Evolutionary conservation across 257 asterid genomes (phyloP).

Genomic region (Perilla frutescens): DNA sequence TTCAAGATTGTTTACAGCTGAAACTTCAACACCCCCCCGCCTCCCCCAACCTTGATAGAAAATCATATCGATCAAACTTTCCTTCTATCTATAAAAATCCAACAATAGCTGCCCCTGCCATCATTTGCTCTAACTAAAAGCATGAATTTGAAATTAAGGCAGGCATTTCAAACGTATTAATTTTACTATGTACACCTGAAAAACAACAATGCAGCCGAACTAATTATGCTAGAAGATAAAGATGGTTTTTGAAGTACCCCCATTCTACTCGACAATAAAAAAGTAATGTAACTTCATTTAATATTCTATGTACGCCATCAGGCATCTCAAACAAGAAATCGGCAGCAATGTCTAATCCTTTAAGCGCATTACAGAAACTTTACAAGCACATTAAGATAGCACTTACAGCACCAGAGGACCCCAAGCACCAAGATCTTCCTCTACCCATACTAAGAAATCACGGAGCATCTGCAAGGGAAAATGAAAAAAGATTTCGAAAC

Average conservation of each 20-base stretch:
- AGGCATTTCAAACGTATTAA: constrained; percentile 5
- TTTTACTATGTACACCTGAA: not conserved
- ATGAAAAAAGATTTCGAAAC: constrained; percentile 22
- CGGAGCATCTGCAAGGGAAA: constrained; percentile 58
- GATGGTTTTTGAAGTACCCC: not conserved
- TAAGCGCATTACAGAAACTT: not conserved
- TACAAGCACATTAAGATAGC: constrained; percentile 20
- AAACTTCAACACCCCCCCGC: not conserved
- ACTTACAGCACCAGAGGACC: constrained; percentile 96
- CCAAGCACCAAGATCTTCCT: constrained; percentile 94
- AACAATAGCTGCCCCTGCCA: not conserved
- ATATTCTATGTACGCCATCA: not conserved
- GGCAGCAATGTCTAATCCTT: not conserved
- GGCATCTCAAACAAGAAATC: constrained; percentile 20
- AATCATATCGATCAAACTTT: not conserved
- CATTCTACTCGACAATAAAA: too few relatives aligned
- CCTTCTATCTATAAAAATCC: not conserved
- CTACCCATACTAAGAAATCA: constrained; percentile 80
- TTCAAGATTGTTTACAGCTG: not conserved
- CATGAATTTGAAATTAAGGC: not conserved
- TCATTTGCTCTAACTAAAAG: not conserved
- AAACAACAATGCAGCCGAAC: not conserved
- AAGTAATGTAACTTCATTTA: not conserved
- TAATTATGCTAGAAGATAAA: constrained; percentile 18
- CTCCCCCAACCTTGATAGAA: not conserved